A percentile compares a stretch with the other conserved stretches of the same genome.
Conservation (phyloP, 768 basidiomycete species). For the Galerina marginata region DNA sequence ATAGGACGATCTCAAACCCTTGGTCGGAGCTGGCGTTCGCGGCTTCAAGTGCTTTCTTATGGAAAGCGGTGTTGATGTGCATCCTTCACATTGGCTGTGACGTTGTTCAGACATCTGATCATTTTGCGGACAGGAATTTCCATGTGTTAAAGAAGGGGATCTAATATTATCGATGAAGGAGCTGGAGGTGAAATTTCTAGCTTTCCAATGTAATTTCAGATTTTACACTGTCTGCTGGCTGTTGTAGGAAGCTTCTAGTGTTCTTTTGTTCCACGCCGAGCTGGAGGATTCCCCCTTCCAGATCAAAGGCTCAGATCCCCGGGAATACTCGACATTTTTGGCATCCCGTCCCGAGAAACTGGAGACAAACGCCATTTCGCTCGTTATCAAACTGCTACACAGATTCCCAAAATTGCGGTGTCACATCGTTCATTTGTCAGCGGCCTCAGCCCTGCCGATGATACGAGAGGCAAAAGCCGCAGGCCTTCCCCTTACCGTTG, state of each 20-base stretch:
- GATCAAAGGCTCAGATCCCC: constrained; percentile 40
- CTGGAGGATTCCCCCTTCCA: constrained; percentile 46
- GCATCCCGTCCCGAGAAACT: constrained; percentile 80
- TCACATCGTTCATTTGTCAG: constrained; percentile 96
- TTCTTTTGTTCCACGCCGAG: constrained; percentile 94
- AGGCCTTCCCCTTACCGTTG: constrained; percentile 81
- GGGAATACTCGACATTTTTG: constrained; percentile 81
- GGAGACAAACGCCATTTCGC: constrained; percentile 81
- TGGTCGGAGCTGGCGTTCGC: constrained; percentile 82
- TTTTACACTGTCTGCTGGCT: background rate
- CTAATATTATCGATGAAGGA: constrained; percentile 72
- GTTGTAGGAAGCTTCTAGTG: constrained; percentile 64
- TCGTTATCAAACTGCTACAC: constrained; percentile 71
- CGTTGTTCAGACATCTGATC: constrained; percentile 10
- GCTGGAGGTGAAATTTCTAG: constrained; percentile 60
- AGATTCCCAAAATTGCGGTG: constrained; percentile 72
- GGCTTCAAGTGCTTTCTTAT: constrained; percentile 98
- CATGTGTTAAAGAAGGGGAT: constrained; percentile 77
- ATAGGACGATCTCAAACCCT: constrained; percentile 74
- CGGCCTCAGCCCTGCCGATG: constrained; percentile 77
- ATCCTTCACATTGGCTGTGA: constrained; percentile 14
- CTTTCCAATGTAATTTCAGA: background rate
- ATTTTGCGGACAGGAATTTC: constrained; percentile 78
- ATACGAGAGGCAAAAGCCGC: constrained; percentile 71
- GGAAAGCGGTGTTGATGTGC: constrained; percentile 92